Conservation (phyloP, 208 protist genomes). For the Phytomonas sp. region DNA sequence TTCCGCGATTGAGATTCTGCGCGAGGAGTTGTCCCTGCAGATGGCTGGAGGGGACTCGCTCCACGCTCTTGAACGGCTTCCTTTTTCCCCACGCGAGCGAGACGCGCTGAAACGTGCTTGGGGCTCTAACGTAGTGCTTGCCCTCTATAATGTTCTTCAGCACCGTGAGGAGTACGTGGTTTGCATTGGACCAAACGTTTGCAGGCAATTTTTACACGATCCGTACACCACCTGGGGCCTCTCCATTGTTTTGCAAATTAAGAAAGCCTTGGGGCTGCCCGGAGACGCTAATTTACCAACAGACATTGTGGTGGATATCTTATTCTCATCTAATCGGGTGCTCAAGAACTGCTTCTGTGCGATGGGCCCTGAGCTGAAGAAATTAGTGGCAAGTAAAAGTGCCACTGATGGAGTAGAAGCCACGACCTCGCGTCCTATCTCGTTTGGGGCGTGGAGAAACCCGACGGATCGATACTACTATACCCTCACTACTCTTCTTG, state of each 20-base stretch:
- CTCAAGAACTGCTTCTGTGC: conserved; percentile 77
- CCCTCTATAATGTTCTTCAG: conserved; percentile 60
- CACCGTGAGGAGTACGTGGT: conserved; percentile 81
- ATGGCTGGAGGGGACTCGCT: not conserved
- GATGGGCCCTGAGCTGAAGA: conserved; percentile 36
- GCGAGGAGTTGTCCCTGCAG: conserved; percentile 10
- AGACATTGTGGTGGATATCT: conserved; percentile 56
- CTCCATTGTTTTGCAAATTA: conserved; percentile 46
- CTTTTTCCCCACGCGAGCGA: conserved; percentile 45
- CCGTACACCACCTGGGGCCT: conserved; percentile 64
- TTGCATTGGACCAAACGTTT: conserved; percentile 40
- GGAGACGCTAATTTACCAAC: conserved; percentile 27
- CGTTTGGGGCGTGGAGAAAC: conserved; percentile 41
- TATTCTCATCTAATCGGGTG: conserved; percentile 68
- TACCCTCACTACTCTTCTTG: conserved; percentile 48
- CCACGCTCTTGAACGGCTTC: conserved; percentile 29
- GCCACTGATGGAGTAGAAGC: conserved; percentile 2
- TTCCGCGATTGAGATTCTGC: conserved; percentile 53
- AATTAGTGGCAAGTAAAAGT: conserved; percentile 18
- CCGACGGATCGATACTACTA: conserved; percentile 68
- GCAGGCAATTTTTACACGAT: conserved; percentile 49
- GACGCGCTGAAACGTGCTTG: conserved; percentile 40
- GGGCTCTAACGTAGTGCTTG: conserved; percentile 31
- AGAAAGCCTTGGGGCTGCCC: conserved; percentile 19
- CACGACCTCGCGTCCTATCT: conserved; percentile 13